Percentiles rank a stretch among this genome's conserved stretches.
phyloP scores from a whole-genome alignment of 1,139 yeast species.

The Blastobotrys buckinghamii region DNA sequence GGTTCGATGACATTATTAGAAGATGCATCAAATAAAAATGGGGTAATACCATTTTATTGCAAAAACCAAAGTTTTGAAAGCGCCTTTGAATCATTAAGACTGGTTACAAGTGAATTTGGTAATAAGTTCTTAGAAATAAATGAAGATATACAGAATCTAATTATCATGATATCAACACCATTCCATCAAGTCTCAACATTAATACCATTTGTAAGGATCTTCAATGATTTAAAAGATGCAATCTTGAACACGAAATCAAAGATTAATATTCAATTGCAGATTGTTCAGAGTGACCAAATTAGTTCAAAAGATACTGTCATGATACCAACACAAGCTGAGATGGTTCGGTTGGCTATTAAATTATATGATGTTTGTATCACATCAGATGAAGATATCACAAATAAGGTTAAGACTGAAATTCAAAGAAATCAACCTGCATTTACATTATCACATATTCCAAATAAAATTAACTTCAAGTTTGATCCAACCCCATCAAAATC shows the following conservation, averaged over 20 bases:
- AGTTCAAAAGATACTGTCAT: conserved; percentile 42
- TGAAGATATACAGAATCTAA: background rate
- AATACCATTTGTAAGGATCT: conserved; percentile 11
- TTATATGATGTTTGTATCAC: conserved; percentile 52
- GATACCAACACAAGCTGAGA: conserved; percentile 44
- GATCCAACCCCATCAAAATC: conserved; percentile 36
- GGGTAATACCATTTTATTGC: conserved; percentile 14
- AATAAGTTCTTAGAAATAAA: conserved; percentile 4
- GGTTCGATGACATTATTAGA: conserved; percentile 30
- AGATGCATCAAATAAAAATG: conserved; percentile 13
- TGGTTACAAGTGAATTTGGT: conserved; percentile 3
- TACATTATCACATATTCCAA: conserved; percentile 35
- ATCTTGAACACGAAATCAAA: conserved; percentile 16
- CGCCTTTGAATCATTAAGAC: conserved; percentile 8
- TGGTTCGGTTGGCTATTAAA: conserved; percentile 50
- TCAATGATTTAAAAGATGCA: conserved; percentile 21
- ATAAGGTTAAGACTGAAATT: conserved; percentile 4
- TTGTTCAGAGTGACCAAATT: conserved; percentile 51
- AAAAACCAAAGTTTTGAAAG: conserved; percentile 3
- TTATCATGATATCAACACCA: conserved; percentile 13
- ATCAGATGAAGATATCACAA: background rate
- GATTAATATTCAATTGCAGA: conserved; percentile 26
- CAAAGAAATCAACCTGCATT: conserved; percentile 29
- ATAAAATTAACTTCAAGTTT: conserved; percentile 46
- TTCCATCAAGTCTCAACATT: conserved; percentile 13